Conservation (phyloP, 495 filamentous ascomycete genomes). For the Penicillium riverlandense region DNA sequence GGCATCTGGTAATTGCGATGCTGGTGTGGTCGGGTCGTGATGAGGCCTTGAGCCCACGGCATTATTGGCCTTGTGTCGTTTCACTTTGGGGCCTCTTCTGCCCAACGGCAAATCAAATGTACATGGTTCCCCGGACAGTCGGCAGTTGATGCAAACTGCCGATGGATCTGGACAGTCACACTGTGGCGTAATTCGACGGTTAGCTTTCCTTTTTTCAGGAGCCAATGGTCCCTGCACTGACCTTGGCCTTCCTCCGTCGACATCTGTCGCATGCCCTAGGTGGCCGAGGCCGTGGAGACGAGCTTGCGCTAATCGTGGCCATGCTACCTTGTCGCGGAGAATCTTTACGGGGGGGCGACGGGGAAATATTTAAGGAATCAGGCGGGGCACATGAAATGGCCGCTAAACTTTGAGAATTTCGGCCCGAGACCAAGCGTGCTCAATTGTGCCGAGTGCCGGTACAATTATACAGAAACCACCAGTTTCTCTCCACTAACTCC, state of each 20-base stretch:
- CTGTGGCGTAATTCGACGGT: not conserved
- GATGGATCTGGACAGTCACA: conserved; percentile 8
- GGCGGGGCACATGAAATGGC: too few relatives aligned
- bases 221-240: not conserved
- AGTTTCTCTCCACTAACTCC: conserved; percentile 29
- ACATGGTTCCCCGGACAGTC: conserved; percentile 4
- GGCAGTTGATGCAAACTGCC: conserved; percentile 9
- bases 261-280: conserved; percentile 16
- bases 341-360: not conserved
- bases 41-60: not conserved
- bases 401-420: too few relatives aligned
- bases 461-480: conserved; percentile 18
- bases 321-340: conserved; percentile 2
- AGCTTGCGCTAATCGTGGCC: not conserved
- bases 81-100: conserved; percentile 12
- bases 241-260: conserved; percentile 17
- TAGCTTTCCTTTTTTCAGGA: too few relatives aligned
- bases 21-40: not conserved
- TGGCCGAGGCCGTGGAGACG: conserved; percentile 2
- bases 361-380: too few relatives aligned
- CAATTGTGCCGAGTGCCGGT: too few relatives aligned
- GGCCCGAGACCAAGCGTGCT: too few relatives aligned
- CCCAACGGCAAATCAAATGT: conserved; percentile 14
- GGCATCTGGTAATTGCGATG: not conserved
- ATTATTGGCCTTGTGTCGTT: conserved; percentile 2